Base-by-base conservation (phyloP, 495 filamentous ascomycete species). In the Penicillium odoratum region DNA sequence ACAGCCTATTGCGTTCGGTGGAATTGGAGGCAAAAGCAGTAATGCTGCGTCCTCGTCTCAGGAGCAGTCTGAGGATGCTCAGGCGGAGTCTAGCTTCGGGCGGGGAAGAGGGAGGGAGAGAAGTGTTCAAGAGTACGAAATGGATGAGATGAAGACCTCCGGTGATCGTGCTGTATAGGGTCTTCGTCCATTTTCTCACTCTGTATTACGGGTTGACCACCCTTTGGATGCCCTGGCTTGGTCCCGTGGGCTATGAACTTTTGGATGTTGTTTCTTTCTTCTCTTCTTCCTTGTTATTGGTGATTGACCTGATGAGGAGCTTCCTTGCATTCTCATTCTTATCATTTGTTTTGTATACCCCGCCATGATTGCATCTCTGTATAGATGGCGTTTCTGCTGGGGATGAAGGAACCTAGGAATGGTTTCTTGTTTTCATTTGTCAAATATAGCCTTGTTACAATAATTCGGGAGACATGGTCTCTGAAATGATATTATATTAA, bases 1-100 rank as follows among this genome's bases (percentile, higher is more conserved):
- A 51, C 78, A 83, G 63, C 94, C 94, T 6, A 97, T 99, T 58
- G 84, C 78, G 31, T 97, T 98, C 68, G 93, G 93, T 3, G 89
- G 86, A 10, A 69, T 77, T 10, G 77, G 69, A 11, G 64, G 66
- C 18, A 21, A 38, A 16, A 29, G 25, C 21, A 61, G 53, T 59
- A 62, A 49, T 33, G 60, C 69, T 8, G 55, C 65, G 25, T 58
- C 57, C 28, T 54, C 61, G 5, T 62, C 66, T 8, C 68, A 69
- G 36, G 61, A 59, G 16, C 56, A 60, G 28, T 59, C 59, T 42
- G 66, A 57, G 34, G 63, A 65, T 53, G 60, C 62, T 30, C 65
- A 65, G 51, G 61, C 67, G 18, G 69, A 65, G 49, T 68, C 58
- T 18, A 69, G 56, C 46, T 69, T 68, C 42, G 74, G 70, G 9